Evolutionary conservation across 306 rosid genomes (phyloP).

Genomic region (Sophora flavescens): DNA sequence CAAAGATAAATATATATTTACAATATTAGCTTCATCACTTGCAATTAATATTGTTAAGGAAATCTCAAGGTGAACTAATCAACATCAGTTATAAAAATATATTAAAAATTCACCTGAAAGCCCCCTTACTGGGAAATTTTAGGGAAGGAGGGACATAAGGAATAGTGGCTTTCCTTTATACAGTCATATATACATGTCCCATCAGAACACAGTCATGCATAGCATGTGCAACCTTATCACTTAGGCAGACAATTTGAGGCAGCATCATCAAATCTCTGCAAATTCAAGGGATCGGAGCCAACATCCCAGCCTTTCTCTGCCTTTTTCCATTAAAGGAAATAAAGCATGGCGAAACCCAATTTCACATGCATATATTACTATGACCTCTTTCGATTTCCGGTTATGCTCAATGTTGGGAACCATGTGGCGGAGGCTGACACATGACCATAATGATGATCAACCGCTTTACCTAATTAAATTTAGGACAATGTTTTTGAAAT

Average conservation of each 20-base stretch:
- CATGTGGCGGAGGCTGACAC: background rate
- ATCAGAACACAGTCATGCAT: slow-evolving; percentile 36
- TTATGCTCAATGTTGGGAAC: slow-evolving; percentile 1
- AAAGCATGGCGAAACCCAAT: slow-evolving; percentile 7
- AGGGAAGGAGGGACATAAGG: too few species aligned
- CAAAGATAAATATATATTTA: too few species aligned
- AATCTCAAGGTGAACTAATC: too few species aligned
- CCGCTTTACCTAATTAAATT: background rate
- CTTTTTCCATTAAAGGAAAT: slow-evolving; percentile 38
- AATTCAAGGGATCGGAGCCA: background rate
- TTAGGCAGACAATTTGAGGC: slow-evolving; percentile 33
- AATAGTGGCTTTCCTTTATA: too few species aligned
- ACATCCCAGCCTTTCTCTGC: slow-evolving; percentile 17
- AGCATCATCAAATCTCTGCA: slow-evolving; percentile 34
- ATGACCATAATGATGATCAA: background rate
- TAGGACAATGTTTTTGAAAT: too few species aligned
- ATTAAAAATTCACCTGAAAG: too few species aligned
- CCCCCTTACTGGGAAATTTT: too few species aligned
- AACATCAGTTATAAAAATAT: too few species aligned
- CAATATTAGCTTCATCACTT: too few species aligned
- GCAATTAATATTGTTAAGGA: too few species aligned
- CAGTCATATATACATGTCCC: too few species aligned
- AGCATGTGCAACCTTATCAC: slow-evolving; percentile 58
- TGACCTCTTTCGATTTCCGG: background rate
- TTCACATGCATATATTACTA: background rate